Evolutionary conservation across 2,329 filamentous ascomycete genomes (phyloP), one percentile per base, ranked within the genome.

Genomic region (Fusarium sp.): DNA sequence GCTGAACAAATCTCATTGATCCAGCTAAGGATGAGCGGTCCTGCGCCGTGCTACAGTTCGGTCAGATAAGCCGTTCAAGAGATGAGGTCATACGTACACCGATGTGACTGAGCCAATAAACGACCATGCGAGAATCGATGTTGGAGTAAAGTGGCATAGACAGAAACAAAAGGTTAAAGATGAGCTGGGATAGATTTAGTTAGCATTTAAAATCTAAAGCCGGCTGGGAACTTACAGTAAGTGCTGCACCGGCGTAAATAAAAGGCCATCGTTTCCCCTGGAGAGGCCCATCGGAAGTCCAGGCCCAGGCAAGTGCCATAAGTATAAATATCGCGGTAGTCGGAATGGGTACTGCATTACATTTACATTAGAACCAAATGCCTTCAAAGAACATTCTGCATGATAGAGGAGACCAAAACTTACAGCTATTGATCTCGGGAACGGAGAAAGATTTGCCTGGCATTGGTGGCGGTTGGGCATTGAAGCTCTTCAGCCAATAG

Each of bases 51-150:
- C 72, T 74, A 23, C 6, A 58, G 4, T 1, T 27, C 10, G 7
- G n/a, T 57, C 34, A 57, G 20, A 54, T 13, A 52, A 50, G 11
- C 4, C 3, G 9, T 45, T 43, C 23, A 3, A 6, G 5, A 1
- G 6, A 3, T 13, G 2, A 18, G 20, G n/a, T 6, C 6, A 9
- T 16, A 68, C 75, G 18, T 77, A 77, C 75, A 35, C 71, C 74
- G 10, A 77, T 75, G 5, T 77, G 60, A 14, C 66, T 74, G 13
- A 77, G 67, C 74, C 74, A 77, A 27, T 77, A 77, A 20, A 77
- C 64, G 16, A 66, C 34, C 32, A 66, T 77, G 3, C 74, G 68
- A 3, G 57, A 45, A 2, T 50, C 62, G 6, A 71, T 72, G 2
- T 70, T 62, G 6, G 41, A n/a, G 20, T 77, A 77, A 6, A 77